A percentile compares a stretch with the other conserved stretches of the same genome.
Evolutionary conservation across 176 grass and related monocot species (phyloP).

Genomic region (Carex scoparia): DNA sequence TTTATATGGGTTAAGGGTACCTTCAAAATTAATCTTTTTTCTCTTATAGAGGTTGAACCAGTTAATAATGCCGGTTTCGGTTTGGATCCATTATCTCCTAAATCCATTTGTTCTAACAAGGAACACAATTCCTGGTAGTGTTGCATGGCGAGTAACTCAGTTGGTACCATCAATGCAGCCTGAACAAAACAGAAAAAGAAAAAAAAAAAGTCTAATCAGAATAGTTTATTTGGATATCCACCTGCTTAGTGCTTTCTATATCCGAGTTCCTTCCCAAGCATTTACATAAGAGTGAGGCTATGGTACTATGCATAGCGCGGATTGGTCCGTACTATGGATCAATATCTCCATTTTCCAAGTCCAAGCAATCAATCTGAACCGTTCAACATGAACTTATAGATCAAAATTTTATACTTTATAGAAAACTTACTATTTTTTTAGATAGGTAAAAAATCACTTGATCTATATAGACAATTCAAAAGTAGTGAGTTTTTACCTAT

Average conservation of each 20-base stretch:
- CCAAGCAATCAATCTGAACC: no score
- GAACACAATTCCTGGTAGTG: constrained; percentile 75
- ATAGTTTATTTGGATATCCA: not conserved
- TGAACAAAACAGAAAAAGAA: constrained; percentile 15
- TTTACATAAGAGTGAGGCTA: not conserved
- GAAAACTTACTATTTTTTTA: no score
- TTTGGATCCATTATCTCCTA: constrained; percentile 37
- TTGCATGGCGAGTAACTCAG: constrained; percentile 79
- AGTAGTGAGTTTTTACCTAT: no score
- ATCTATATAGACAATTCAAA: no score
- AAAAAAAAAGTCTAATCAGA: constrained; percentile 23
- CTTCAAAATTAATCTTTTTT: constrained; percentile 68
- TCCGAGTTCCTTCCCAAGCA: not conserved
- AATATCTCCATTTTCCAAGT: no score
- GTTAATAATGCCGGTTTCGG: constrained; percentile 85
- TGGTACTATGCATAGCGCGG: no score
- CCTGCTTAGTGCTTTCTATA: not conserved
- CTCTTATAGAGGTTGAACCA: constrained; percentile 67
- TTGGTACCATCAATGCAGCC: constrained; percentile 98
- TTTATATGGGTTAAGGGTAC: constrained; percentile 19
- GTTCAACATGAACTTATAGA: no score
- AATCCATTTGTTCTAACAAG: constrained; percentile 69
- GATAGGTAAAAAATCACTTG: no score
- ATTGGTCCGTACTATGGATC: no score
- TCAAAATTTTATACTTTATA: no score